Conservation (phyloP, 768 basidiomycete genomes). For the Psilocybe subaeruginosa region DNA sequence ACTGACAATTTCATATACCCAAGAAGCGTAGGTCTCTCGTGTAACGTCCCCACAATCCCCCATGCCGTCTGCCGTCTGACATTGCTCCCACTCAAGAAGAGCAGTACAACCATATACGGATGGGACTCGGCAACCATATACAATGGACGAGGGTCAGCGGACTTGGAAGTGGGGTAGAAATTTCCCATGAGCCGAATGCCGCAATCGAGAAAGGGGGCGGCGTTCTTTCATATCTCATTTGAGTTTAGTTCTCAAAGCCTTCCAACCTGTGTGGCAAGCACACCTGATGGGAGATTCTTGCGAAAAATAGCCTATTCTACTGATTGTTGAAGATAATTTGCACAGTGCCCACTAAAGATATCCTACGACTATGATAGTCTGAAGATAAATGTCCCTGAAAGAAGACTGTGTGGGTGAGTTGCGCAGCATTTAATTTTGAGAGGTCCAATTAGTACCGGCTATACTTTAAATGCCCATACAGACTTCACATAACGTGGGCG, state of each 20-base stretch:
- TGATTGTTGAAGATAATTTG: not conserved
- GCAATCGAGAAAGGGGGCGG: not conserved
- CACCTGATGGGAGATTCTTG: not conserved
- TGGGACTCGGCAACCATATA: not conserved
- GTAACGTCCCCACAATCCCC: not conserved
- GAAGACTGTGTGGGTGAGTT: no score
- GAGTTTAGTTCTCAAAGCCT: not conserved
- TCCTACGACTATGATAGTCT: no score
- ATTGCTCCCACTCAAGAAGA: not conserved
- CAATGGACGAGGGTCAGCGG: not conserved
- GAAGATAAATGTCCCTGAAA: no score
- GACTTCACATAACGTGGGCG: no score
- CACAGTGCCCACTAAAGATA: no score
- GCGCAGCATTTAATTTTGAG: no score
- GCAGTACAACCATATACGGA: not conserved
- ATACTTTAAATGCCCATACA: no score
- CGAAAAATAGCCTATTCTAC: not conserved
- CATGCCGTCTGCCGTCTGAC: not conserved
- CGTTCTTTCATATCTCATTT: not conserved
- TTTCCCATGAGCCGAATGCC: not conserved
- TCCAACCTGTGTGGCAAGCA: not conserved
- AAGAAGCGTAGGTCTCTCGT: not conserved
- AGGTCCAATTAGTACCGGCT: no score
- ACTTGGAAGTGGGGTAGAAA: not conserved
- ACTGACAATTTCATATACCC: not conserved